A percentile compares a stretch with the other conserved stretches of the same genome.
Evolutionary conservation across 768 basidiomycete genomes (phyloP).

Genomic region (Podaxis sp.): DNA sequence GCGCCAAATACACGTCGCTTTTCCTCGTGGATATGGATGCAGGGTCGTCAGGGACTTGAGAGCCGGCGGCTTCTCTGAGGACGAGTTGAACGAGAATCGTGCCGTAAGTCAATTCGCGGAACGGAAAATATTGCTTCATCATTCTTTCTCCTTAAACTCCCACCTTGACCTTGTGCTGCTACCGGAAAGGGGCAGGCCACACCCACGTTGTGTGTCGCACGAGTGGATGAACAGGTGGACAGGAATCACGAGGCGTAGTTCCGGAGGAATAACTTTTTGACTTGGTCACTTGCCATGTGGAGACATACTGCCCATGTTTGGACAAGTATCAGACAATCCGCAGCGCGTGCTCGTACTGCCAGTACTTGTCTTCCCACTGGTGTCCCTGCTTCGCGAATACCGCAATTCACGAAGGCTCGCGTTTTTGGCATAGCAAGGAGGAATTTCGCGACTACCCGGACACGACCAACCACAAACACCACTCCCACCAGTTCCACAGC

Average conservation of each 20-base stretch:
- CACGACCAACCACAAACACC: background rate
- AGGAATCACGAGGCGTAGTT: background rate
- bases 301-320: conserved; percentile 14
- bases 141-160: background rate
- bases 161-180: background rate
- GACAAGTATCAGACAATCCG: background rate
- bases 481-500: background rate
- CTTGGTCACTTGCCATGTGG: conserved; percentile 11
- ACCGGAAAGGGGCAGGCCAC: background rate
- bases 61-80: background rate
- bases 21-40: background rate
- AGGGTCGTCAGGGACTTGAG: background rate
- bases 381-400: background rate
- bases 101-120: background rate
- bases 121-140: background rate
- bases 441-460: background rate
- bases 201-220: background rate
- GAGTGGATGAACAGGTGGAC: background rate
- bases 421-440: background rate
- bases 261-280: background rate
- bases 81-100: no score
- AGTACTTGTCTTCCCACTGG: background rate
- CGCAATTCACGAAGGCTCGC: background rate
- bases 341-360: background rate
- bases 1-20: background rate